phyloP scores from a whole-genome alignment of 306 rosid genomes.

The Calophaca sinica region DNA sequence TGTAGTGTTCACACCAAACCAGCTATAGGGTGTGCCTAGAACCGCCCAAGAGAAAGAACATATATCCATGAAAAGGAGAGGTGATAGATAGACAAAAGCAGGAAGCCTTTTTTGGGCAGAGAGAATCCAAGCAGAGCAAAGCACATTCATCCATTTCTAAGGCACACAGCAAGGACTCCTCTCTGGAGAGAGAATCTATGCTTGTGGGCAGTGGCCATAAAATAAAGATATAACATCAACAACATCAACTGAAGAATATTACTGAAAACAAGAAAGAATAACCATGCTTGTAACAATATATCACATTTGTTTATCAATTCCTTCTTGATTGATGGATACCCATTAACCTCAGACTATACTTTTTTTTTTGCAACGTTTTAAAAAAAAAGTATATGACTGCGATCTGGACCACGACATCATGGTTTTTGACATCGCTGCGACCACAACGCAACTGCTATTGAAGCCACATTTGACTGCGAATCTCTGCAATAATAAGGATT shows the following conservation, averaged over 20 bases:
- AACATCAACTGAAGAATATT: conserved; percentile 73
- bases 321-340: conserved; percentile 74
- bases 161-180: conserved; percentile 61
- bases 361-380: not conserved
- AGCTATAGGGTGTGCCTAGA: conserved; percentile 59
- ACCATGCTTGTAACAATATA: conserved; percentile 54
- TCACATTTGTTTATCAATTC: conserved; percentile 76
- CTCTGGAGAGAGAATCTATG: conserved; percentile 75
- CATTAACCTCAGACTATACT: conserved; percentile 59
- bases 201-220: conserved; percentile 78
- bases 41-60: conserved; percentile 68
- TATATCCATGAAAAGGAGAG: conserved; percentile 71
- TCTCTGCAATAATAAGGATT: too few species aligned
- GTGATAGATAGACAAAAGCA: conserved; percentile 73
- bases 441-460: too few species aligned
- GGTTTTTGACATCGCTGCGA: too few species aligned
- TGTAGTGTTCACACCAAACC: conserved; percentile 61
- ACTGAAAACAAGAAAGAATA: conserved; percentile 74
- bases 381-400: too few species aligned
- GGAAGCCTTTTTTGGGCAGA: conserved; percentile 69
- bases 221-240: conserved; percentile 64
- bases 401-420: too few species aligned
- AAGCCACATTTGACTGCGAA: too few species aligned
- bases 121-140: conserved; percentile 80
- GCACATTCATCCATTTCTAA: conserved; percentile 76